Base-by-base conservation (phyloP, 1,139 yeast genomes). In the Arxiozyma slooffiae region DNA sequence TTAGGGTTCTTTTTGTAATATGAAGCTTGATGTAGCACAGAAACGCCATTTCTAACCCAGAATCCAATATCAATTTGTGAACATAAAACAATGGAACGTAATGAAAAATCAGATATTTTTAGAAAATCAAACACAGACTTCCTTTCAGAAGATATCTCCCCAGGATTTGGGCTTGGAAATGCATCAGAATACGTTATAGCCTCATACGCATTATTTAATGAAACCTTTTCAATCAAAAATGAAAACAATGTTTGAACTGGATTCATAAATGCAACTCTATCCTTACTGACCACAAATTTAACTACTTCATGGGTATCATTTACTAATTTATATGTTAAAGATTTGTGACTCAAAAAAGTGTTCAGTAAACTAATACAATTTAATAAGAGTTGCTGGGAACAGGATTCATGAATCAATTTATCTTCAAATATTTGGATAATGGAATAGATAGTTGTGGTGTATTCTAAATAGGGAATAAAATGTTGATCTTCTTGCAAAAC, bases 1-100 rank as follows among this genome's bases (percentile, higher is more conserved):
- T 62, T 64, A 3, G 66, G 65, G 41, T 66, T 65, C n/a, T 63
- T 66, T 51, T 61, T 67, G 49, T 71, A 71, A 8, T 66, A 61
- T 2, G 65, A 57, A 2, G 71, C 77, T 57, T 79, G 81, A 46
- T 75, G 72, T 3, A 79, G 66, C 1, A 76, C 77, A 7, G 78
- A 69, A 46, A 71, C 59, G n/a, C 87, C 87, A 58, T 81, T 81
- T 64, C 86, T 73, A 3, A 81, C 76, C 87, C 87, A 81, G 54
- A 77, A 77, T 0, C 84, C 83, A 4, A 75, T 66, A 50, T 74
- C 76, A 5, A 80, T 74, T 58, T 81, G 86, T 2, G 78, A 67
- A 11, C 76, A 76, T 42, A 80, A 64, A 0, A 80, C 85, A 11
- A 81, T 70, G 21, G 82, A 74, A 60, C 85, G 72, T 47, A 85